Evolutionary conservation across 208 protist genomes (phyloP), one percentile per base, ranked within the genome.

Genomic region (Leishmania turanica): DNA sequence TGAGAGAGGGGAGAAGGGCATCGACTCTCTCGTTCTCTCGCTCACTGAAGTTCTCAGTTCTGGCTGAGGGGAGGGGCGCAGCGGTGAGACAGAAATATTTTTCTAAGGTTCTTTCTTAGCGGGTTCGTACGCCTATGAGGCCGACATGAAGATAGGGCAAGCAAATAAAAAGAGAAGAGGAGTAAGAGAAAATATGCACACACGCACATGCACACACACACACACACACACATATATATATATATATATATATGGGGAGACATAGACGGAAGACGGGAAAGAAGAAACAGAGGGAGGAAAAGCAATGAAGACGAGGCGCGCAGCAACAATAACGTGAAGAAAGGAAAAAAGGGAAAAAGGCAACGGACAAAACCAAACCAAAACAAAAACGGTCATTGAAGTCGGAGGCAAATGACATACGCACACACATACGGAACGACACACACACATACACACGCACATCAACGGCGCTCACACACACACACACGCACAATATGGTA

Each of bases 261-360:
- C 40, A 17, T 2, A 54, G 58, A 54, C 24, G 53, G 49, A 37
- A 53, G 68, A 56, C 11, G 40, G 68, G 49, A 34, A 40, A 21
- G 11, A 74, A 27, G 51, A 19, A 31, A 34, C 15, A n/a, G 47
- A 34, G 9, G 2, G 11, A 58, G 58, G 58, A 75, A 45, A 76
- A 53, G 68, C 40, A 71, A 45, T 49, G 37, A 79, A 58, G 62
- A 68, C 27, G 47, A 54, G n/a, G 74, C 40, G 73, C 47, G 24
- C 73, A 51, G 51, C n/a, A 42, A 47, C 49, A 42, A 62, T 60
- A 45, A 21, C n/a, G 21, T n/a, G 17, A 62, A n/a, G 9, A 15
- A 34, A 17, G 34, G 9, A 7, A 24, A 49, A 51, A 21, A 19
- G 3, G 40, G 34, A 2, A 21, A 8, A n/a, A 31, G 21, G 21